Percentiles rank a stretch among this genome's conserved stretches.
Conservation (phyloP, 2,329 filamentous ascomycete genomes). For the Alternaria incomplexa region DNA sequence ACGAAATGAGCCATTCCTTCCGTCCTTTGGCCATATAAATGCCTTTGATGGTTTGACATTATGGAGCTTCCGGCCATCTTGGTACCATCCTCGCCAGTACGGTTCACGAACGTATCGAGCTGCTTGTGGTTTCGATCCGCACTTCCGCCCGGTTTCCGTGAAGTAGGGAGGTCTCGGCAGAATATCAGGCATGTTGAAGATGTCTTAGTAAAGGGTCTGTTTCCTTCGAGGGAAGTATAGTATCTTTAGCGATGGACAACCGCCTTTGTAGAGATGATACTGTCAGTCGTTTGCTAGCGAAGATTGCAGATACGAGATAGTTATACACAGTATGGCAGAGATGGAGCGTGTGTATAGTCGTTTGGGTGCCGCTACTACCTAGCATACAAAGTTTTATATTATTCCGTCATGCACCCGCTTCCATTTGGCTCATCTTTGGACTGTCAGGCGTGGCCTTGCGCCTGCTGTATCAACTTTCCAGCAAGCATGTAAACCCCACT, state of each 20-base stretch:
- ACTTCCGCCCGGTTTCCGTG: too few relatives aligned
- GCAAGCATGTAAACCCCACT: neutral
- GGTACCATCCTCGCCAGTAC: constrained; percentile 30
- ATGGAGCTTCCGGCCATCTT: constrained; percentile 26
- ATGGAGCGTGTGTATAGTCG: constrained; percentile 2
- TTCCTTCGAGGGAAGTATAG: too few relatives aligned
- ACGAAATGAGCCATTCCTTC: constrained; percentile 42
- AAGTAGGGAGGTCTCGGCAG: neutral
- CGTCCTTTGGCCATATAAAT: constrained; percentile 55
- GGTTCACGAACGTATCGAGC: constrained; percentile 27
- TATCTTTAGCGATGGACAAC: neutral
- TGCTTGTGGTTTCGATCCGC: too few relatives aligned
- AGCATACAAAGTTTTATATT: neutral
- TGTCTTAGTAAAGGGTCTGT: neutral
- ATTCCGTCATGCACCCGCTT: neutral
- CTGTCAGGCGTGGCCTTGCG: neutral
- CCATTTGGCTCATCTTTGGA: neutral
- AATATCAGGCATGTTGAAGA: constrained; percentile 1
- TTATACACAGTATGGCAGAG: neutral
- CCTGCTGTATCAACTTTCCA: neutral
- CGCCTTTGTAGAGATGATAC: neutral
- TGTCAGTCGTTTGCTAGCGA: constrained; percentile 4
- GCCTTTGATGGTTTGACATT: constrained; percentile 46
- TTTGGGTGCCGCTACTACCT: constrained; percentile 3
- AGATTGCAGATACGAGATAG: neutral